Conservation (phyloP, 768 basidiomycete genomes). For the Grammothele lineata region DNA sequence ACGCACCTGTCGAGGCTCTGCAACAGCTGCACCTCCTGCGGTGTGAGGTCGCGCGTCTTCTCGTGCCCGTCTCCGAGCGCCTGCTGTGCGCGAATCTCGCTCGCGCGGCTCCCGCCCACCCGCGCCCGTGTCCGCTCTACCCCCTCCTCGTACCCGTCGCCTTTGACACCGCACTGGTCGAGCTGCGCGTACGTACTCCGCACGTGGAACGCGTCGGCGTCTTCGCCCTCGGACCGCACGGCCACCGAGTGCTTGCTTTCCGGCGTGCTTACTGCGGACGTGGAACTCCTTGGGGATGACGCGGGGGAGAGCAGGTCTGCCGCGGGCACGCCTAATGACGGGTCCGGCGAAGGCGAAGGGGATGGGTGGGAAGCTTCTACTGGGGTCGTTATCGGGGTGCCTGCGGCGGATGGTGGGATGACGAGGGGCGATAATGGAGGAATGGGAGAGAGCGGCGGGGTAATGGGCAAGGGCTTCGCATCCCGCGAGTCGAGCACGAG, state of each 20-base stretch:
- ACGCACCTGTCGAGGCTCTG: constrained; percentile 84
- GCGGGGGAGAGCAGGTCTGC: constrained; percentile 18
- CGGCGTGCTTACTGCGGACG: constrained; percentile 30
- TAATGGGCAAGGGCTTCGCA: constrained; percentile 6
- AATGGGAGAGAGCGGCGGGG: too few relatives aligned
- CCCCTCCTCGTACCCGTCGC: constrained; percentile 93
- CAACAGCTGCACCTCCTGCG: constrained; percentile 71
- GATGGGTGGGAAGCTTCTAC: constrained; percentile 3
- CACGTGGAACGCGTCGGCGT: constrained; percentile 78
- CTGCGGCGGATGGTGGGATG: constrained; percentile 10
- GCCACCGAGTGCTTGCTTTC: constrained; percentile 53
- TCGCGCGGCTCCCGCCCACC: constrained; percentile 48
- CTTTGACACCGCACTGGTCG: constrained; percentile 86
- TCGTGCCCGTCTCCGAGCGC: constrained; percentile 54
- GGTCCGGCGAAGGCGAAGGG: constrained; percentile 15
- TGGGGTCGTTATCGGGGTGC: constrained; percentile 7
- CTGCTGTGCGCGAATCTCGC: constrained; percentile 53
- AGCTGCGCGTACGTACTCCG: constrained; percentile 86
- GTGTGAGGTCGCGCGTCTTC: constrained; percentile 61
- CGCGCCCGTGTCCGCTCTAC: constrained; percentile 88
- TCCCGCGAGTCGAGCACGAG: constrained; percentile 6
- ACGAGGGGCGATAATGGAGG: constrained; percentile 8
- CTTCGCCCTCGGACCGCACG: constrained; percentile 74
- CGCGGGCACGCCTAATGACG: constrained; percentile 12
- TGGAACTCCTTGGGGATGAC: constrained; percentile 32